Conservation (phyloP, 2,329 filamentous ascomycete species). For the Alternaria brassicicola region DNA sequence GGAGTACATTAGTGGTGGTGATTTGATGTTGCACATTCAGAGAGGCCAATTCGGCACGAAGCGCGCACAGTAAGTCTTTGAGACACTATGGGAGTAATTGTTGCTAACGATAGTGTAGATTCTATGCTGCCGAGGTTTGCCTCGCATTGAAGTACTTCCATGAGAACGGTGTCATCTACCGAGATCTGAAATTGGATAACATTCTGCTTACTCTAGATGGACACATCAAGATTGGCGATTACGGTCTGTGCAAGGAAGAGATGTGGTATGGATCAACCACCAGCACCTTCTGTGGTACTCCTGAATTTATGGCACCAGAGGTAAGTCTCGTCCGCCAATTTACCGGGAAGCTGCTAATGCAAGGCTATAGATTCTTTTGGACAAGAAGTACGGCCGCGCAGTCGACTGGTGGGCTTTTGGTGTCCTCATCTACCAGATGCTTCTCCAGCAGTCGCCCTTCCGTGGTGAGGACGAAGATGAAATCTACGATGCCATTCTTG, state of each 20-base stretch:
- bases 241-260: slow-evolving; percentile 98
- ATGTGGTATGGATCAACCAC: slow-evolving; percentile 99
- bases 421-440: slow-evolving; percentile 99
- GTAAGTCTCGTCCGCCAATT: slow-evolving; percentile 55
- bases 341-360: neutral
- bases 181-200: slow-evolving; percentile 80
- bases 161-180: slow-evolving; percentile 98
- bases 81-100: too few relatives aligned
- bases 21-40: slow-evolving; percentile 99
- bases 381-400: slow-evolving; percentile 97
- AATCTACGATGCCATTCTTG: slow-evolving; percentile 97
- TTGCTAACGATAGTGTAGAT: slow-evolving; percentile 59
- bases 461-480: slow-evolving; percentile 98
- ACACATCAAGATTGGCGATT: slow-evolving; percentile 98
- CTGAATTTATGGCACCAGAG: slow-evolving; percentile 99
- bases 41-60: slow-evolving; percentile 94
- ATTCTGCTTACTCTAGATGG: slow-evolving; percentile 94
- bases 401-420: slow-evolving; percentile 99
- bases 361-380: slow-evolving; percentile 76
- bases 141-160: slow-evolving; percentile 98
- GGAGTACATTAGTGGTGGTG: slow-evolving; percentile 98
- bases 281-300: slow-evolving; percentile 98
- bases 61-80: slow-evolving; percentile 79
- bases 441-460: slow-evolving; percentile 98
- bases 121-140: slow-evolving; percentile 97